phyloP scores from a whole-genome alignment of 257 asterid species.

The Scutellaria baicalensis region DNA sequence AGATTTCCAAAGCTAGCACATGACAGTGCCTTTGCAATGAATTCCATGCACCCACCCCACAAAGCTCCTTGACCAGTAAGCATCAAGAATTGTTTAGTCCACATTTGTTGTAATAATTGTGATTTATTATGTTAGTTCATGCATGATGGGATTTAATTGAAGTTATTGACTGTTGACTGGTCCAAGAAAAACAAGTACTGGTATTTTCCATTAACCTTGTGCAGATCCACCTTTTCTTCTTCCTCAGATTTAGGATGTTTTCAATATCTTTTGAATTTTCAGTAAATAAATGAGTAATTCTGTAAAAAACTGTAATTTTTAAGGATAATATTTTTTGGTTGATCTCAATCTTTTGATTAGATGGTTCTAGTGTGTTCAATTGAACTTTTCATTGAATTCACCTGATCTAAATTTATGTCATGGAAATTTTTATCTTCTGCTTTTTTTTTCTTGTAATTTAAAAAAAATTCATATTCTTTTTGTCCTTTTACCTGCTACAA shows the following conservation, averaged over 20 bases:
- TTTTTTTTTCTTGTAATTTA: no score
- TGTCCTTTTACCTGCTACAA: no score
- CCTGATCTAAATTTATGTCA: no score
- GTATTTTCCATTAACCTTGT: not conserved
- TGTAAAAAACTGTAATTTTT: no score
- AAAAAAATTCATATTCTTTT: no score
- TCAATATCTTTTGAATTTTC: not conserved
- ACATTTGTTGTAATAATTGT: slow-evolving; percentile 6
- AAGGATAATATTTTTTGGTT: no score
- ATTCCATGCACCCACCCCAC: slow-evolving; percentile 2
- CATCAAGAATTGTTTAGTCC: slow-evolving; percentile 13
- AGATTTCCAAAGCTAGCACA: slow-evolving; percentile 30
- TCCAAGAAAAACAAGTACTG: not conserved
- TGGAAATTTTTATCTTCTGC: no score
- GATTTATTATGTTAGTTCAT: not conserved
- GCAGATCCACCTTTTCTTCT: not conserved
- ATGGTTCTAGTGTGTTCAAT: no score
- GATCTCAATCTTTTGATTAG: no score
- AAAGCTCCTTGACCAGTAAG: slow-evolving; percentile 7
- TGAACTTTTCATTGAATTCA: no score
- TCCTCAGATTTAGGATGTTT: not conserved
- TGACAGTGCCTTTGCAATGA: slow-evolving; percentile 17
- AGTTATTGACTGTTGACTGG: slow-evolving; percentile 15
- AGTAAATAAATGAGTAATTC: no score
- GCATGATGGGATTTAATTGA: not conserved